Percentiles rank a stretch among this genome's conserved stretches.
Evolutionary conservation across 176 grass and related monocot genomes (phyloP).

Genomic region (Juncus effusus): DNA sequence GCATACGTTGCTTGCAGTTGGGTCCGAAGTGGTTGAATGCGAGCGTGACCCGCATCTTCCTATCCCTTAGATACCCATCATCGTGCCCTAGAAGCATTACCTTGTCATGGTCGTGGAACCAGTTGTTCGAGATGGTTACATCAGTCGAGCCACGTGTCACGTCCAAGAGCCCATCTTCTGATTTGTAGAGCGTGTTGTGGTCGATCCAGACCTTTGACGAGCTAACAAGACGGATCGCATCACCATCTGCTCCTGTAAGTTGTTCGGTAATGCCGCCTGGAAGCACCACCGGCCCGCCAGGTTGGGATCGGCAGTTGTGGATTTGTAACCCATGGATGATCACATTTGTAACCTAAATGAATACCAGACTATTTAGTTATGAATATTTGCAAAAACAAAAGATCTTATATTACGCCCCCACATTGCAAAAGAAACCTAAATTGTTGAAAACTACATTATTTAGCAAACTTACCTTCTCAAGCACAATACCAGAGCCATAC

Average conservation of each 20-base stretch:
- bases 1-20: conserved; percentile 80
- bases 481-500: conserved; percentile 55
- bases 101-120: conserved; percentile 90
- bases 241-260: conserved; percentile 37
- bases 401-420: too few species aligned
- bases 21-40: conserved; percentile 78
- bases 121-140: conserved; percentile 23
- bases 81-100: conserved; percentile 86
- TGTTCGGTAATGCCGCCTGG: conserved; percentile 31
- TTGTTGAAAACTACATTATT: too few species aligned
- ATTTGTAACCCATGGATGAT: conserved; percentile 79
- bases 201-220: conserved; percentile 79
- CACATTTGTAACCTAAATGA: conserved; percentile 37
- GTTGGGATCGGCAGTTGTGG: conserved; percentile 38
- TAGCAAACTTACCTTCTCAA: conserved; percentile 32
- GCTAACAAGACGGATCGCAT: conserved; percentile 53
- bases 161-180: conserved; percentile 35
- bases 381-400: too few species aligned
- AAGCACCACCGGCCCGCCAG: conserved; percentile 4
- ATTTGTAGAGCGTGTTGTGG: conserved; percentile 59
- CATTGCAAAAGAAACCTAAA: too few species aligned
- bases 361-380: too few species aligned
- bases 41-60: conserved; percentile 68
- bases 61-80: conserved; percentile 41
- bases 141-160: conserved; percentile 59